phyloP scores from a whole-genome alignment of 345 rosid species.

The Moricandia moricandioides region DNA sequence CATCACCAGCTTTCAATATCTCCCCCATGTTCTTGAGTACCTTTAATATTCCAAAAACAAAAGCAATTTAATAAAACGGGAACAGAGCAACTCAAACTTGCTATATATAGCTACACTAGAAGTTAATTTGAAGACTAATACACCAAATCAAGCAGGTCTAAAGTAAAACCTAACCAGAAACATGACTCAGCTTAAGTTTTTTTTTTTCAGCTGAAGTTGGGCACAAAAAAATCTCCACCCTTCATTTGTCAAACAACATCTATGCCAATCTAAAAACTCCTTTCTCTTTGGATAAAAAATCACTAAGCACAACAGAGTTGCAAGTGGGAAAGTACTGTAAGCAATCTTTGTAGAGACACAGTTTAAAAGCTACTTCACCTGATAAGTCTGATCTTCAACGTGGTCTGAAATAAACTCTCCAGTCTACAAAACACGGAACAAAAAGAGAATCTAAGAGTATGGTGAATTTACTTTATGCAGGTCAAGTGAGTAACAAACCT shows the following conservation, averaged over 20 bases:
- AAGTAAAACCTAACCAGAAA: not conserved
- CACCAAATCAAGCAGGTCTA: not conserved
- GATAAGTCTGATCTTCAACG: conserved; percentile 81
- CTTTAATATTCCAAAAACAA: conserved; percentile 12
- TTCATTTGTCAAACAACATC: not conserved
- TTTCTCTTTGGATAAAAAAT: not conserved
- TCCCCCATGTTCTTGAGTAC: conserved; percentile 43
- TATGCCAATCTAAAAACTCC: not conserved
- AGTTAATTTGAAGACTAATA: not conserved
- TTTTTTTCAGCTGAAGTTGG: no score
- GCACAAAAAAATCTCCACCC: conserved; percentile 7
- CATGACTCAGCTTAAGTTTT: no score
- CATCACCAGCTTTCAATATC: conserved; percentile 44
- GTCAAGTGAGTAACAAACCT: not conserved
- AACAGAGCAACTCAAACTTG: conserved; percentile 6
- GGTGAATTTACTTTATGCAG: not conserved
- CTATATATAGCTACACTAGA: not conserved
- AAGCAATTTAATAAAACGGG: not conserved
- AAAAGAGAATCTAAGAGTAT: conserved; percentile 1
- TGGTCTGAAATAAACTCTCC: conserved; percentile 65
- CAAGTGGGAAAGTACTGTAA: conserved; percentile 11
- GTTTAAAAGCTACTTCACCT: conserved; percentile 48
- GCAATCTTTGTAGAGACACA: conserved; percentile 9
- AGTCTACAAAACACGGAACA: conserved; percentile 48
- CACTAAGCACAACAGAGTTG: not conserved